phyloP scores from a whole-genome alignment of 805 yeast genomes.

The Torulaspora maleeae region DNA sequence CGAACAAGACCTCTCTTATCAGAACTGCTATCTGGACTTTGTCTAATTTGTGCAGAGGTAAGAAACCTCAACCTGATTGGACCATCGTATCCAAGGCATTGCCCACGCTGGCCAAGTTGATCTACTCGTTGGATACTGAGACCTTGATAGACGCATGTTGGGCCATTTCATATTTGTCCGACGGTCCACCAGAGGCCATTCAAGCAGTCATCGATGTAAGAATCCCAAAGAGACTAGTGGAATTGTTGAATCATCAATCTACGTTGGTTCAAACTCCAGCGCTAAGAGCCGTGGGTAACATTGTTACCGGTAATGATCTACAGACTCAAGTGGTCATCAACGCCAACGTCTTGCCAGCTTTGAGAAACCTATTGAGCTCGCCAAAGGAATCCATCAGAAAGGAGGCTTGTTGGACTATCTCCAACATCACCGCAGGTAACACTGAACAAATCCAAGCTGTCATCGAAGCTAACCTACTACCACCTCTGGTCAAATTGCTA shows the following conservation, averaged over 20 bases:
- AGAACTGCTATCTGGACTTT: constrained; percentile 98
- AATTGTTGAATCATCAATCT: constrained; percentile 77
- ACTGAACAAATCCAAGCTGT: constrained; percentile 95
- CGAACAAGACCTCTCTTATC: constrained; percentile 81
- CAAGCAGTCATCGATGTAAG: constrained; percentile 96
- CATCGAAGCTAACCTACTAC: constrained; percentile 88
- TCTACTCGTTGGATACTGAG: constrained; percentile 87
- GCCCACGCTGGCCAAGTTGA: constrained; percentile 86
- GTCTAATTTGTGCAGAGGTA: constrained; percentile 94
- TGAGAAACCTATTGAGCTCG: constrained; percentile 72
- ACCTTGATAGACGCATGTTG: constrained; percentile 96
- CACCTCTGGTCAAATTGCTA: constrained; percentile 78
- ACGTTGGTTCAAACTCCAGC: constrained; percentile 95
- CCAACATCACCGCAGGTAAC: constrained; percentile 97
- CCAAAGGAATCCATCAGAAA: constrained; percentile 89
- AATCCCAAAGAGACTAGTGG: constrained; percentile 90
- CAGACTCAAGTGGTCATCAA: constrained; percentile 95
- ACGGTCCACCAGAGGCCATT: constrained; percentile 88
- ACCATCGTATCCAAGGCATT: constrained; percentile 74
- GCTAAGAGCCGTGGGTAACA: constrained; percentile 93
- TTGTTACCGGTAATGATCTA: constrained; percentile 92
- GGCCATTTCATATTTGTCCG: constrained; percentile 94
- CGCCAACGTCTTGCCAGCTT: constrained; percentile 83
- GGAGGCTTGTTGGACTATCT: constrained; percentile 98
- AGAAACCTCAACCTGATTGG: constrained; percentile 97